Base-by-base conservation (phyloP, 1,284 basidiomycete species). In the Testicularia cyperi region DNA sequence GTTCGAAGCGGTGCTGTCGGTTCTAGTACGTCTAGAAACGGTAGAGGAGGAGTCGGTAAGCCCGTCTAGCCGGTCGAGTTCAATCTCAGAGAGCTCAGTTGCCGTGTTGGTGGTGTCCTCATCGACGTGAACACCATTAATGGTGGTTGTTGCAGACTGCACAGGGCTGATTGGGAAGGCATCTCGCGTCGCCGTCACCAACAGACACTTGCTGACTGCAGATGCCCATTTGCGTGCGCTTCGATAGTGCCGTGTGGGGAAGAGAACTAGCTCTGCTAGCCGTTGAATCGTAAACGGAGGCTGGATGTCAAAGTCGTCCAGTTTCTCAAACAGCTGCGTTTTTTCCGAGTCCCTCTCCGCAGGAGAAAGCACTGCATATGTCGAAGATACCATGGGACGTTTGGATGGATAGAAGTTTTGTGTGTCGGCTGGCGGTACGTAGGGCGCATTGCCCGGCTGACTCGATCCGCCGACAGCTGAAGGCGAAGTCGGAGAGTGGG, bases 221-320 rank as follows among this genome's bases (percentile, higher is more conserved):
- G 26, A 14, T 9, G 64, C 18, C 47, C 62, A 69, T 27, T 69
- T 66, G 13, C 14, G 2, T 1, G 34, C 35, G 5, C 25, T 30
- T 10, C 31, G 33, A 38, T 65, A 61, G 36, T 66, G 58, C 38
- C 9, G 7, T 2, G 36, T 44, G 0, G 66, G 66, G 2, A 20
- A 6, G 4, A 64, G 23, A 9, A 64, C 35, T 1, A 69, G 41
- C 28, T 67, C 66, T 31, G 44, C 45, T 5, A 69, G 41, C 2
- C 66, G 54, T 30, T 69, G 66, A 27, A 69, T 64, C 19, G 66
- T 69, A 37, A 69, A 69, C 10, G 66, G 66, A 10, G 66, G 64
- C 38, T 67, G 56, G 2, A 38, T 14, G 42, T 66, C 64, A 45
- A 66, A 66, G 31, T 66, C 64, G 24, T 66, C 64, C 5, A 66